phyloP scores from a whole-genome alignment of 2,329 filamentous ascomycete species.

The Fusarium stilboides region DNA sequence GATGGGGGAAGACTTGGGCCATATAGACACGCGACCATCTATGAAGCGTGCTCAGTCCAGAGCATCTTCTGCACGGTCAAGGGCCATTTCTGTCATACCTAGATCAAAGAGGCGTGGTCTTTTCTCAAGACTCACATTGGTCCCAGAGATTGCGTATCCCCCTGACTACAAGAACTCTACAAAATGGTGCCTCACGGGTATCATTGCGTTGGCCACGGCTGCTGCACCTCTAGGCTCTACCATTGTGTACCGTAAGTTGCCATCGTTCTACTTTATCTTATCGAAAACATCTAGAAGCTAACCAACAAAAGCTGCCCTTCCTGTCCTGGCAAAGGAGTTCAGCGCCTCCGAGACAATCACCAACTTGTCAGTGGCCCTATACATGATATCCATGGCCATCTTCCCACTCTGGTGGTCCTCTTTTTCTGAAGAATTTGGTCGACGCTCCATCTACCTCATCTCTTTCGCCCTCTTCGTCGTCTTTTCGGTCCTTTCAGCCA shows the following conservation, averaged over 20 bases:
- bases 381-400: conserved; percentile 87
- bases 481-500: conserved; percentile 78
- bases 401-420: conserved; percentile 91
- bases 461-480: conserved; percentile 81
- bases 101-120: conserved; percentile 75
- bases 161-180: conserved; percentile 79
- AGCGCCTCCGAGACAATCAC: conserved; percentile 75
- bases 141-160: conserved; percentile 85
- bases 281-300: background rate
- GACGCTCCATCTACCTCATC: conserved; percentile 82
- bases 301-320: conserved; percentile 72
- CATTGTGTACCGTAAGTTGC: conserved; percentile 83
- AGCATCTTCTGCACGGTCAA: conserved; percentile 58
- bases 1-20: conserved; percentile 44
- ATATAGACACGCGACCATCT: conserved; percentile 44
- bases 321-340: conserved; percentile 74
- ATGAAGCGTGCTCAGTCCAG: conserved; percentile 50
- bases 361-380: conserved; percentile 83
- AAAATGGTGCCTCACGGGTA: conserved; percentile 88
- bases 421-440: conserved; percentile 81
- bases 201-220: conserved; percentile 82
- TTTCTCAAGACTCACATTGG: conserved; percentile 76
- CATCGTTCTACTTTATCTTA: background rate
- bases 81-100: conserved; percentile 59
- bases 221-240: conserved; percentile 87